These are phyloP conservation scores for Botrytis aclada DNA, from an alignment of 2,329 filamentous ascomycete genomes.

Conservation along the genomic window DNA sequence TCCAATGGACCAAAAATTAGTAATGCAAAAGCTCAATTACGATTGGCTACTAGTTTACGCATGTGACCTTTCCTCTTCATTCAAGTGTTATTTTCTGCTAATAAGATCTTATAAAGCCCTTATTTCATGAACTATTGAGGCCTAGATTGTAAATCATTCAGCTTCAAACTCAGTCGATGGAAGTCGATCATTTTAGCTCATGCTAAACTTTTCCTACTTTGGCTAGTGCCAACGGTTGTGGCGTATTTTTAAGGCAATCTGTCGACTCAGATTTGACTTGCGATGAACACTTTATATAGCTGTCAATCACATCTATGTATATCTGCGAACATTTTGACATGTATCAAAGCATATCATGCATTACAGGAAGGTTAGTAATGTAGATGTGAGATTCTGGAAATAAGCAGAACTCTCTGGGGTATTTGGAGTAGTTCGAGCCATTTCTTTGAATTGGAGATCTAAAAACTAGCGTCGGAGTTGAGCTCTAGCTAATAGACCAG, in stretches of 20 bases:
- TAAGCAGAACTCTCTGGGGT: not conserved
- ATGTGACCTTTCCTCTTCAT: not conserved
- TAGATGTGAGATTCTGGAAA: not conserved
- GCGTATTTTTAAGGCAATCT: not conserved
- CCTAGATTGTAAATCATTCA: not conserved
- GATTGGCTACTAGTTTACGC: not conserved
- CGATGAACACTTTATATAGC: not conserved
- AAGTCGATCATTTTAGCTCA: not conserved
- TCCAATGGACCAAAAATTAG: not conserved
- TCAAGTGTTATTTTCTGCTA: not conserved
- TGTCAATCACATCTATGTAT: not conserved
- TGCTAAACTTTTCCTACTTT: not conserved
- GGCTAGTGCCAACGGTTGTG: not conserved
- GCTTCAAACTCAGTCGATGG: not conserved
- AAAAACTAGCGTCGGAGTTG: no score
- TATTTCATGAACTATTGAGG: not conserved
- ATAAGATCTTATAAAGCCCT: no score
- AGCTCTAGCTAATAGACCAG: not conserved
- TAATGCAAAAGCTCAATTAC: not conserved
- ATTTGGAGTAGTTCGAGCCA: not conserved
- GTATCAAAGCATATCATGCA: not conserved
- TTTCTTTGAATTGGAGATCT: not conserved
- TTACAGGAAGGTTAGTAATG: not conserved
- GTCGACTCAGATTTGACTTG: not conserved
- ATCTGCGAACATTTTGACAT: not conserved